Percentiles rank a stretch among this genome's conserved stretches.
phyloP scores from a whole-genome alignment of 345 rosid genomes.

The Melaleuca alternifolia region DNA sequence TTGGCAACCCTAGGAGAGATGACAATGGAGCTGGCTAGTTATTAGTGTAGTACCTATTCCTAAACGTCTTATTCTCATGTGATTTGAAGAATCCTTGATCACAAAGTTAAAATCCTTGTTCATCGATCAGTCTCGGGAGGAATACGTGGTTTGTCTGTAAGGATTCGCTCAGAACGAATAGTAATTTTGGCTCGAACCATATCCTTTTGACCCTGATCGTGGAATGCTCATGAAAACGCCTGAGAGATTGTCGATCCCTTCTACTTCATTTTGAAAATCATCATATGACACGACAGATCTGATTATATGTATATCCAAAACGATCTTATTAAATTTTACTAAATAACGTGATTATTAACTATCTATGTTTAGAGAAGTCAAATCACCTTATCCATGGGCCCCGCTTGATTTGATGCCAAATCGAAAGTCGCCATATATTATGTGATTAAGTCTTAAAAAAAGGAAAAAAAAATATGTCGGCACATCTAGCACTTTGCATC shows the following conservation, averaged over 20 bases:
- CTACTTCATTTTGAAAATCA: not conserved
- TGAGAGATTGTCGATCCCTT: not conserved
- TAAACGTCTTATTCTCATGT: not conserved
- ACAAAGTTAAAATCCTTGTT: not conserved
- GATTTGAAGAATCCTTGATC: not conserved
- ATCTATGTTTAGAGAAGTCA: not conserved
- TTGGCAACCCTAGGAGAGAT: not conserved
- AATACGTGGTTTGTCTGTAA: not conserved
- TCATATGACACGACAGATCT: not conserved
- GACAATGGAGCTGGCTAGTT: not conserved
- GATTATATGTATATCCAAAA: not conserved
- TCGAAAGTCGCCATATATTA: not conserved
- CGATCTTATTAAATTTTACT: not conserved
- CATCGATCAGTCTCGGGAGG: not conserved
- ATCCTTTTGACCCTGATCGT: accelerated
- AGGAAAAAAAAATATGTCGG: not conserved
- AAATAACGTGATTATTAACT: not conserved
- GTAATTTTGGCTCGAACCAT: not conserved
- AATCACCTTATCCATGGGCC: not conserved
- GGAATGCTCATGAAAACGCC: not conserved
- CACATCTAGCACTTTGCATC: not conserved
- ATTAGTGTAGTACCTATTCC: not conserved
- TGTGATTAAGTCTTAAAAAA: not conserved
- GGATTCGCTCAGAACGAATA: not conserved
- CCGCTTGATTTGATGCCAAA: not conserved